phyloP scores from a whole-genome alignment of 2,329 filamentous ascomycete genomes.

The Shiraia bambusicola region DNA sequence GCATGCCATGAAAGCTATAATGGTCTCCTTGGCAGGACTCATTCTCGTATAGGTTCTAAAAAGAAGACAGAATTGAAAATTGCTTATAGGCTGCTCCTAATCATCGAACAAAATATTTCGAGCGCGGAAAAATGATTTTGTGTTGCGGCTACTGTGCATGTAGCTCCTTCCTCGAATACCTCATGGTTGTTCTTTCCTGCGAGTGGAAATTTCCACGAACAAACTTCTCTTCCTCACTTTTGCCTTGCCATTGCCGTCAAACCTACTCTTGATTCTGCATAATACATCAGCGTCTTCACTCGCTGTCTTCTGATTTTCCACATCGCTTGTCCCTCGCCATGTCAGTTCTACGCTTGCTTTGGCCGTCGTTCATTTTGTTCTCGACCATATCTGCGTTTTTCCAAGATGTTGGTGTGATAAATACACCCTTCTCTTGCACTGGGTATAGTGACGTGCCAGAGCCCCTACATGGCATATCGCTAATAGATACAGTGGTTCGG shows the following conservation, averaged over 20 bases:
- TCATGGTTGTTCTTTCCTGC: conserved; percentile 4
- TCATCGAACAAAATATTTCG: no score
- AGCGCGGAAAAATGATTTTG: no score
- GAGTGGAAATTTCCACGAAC: not conserved
- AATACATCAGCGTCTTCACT: not conserved
- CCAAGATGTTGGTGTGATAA: not conserved
- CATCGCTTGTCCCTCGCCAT: not conserved
- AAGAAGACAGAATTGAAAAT: no score
- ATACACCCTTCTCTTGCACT: conserved; percentile 8
- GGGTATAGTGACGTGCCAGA: conserved; percentile 1
- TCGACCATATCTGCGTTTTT: not conserved
- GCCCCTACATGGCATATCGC: not conserved
- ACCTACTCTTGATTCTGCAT: not conserved
- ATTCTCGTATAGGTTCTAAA: no score
- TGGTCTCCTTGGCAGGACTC: no score
- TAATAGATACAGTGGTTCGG: conserved; percentile 23
- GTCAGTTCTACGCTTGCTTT: not conserved
- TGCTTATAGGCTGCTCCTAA: no score
- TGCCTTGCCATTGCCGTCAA: not conserved
- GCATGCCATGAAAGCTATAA: no score
- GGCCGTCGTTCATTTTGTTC: conserved; percentile 2
- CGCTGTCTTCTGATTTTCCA: no score
- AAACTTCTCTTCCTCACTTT: not conserved
- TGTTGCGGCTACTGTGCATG: not conserved
- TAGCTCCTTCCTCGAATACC: conserved; percentile 3